Percentiles rank a stretch among this genome's conserved stretches.
These are phyloP conservation scores for Candida methanosorbosa DNA, from an alignment of 805 yeast species.

Conservation along the genomic window DNA sequence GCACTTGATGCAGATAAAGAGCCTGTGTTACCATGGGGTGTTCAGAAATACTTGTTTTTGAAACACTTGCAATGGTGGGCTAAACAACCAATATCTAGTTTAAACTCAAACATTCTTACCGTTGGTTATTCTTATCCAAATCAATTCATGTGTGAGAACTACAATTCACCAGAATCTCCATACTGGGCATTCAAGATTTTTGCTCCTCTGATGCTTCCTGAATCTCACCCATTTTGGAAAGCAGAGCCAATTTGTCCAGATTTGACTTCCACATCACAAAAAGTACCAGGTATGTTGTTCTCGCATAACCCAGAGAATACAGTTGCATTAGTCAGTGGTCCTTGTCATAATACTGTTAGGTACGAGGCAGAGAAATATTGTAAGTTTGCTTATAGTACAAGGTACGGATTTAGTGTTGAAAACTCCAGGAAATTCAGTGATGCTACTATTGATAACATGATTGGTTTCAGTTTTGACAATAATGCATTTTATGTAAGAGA, in stretches of 20 bases:
- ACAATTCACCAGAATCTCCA: slow-evolving; percentile 1
- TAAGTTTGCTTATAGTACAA: slow-evolving; percentile 1
- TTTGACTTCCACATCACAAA: not conserved
- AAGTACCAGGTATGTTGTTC: slow-evolving; percentile 1
- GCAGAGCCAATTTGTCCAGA: not conserved
- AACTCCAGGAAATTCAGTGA: not conserved
- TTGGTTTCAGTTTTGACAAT: not conserved
- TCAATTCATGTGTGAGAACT: slow-evolving; percentile 1
- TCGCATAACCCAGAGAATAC: slow-evolving; percentile 1
- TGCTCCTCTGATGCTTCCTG: slow-evolving; percentile 1
- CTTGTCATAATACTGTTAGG: slow-evolving; percentile 1
- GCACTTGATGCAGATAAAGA: not conserved
- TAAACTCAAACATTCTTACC: slow-evolving; percentile 1
- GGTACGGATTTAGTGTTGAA: slow-evolving; percentile 2
- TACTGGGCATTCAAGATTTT: slow-evolving; percentile 1
- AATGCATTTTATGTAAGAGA: slow-evolving; percentile 1
- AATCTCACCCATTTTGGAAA: slow-evolving; percentile 1
- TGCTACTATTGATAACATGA: slow-evolving; percentile 1
- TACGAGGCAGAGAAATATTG: slow-evolving; percentile 1
- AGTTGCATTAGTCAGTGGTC: slow-evolving; percentile 1
- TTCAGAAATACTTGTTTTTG: not conserved
- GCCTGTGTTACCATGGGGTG: not conserved
- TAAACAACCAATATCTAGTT: not conserved
- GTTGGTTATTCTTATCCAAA: slow-evolving; percentile 1
- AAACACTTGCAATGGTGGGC: slow-evolving; percentile 2